phyloP scores from a whole-genome alignment of 805 yeast genomes.

The Blastobotrys attinorum region DNA sequence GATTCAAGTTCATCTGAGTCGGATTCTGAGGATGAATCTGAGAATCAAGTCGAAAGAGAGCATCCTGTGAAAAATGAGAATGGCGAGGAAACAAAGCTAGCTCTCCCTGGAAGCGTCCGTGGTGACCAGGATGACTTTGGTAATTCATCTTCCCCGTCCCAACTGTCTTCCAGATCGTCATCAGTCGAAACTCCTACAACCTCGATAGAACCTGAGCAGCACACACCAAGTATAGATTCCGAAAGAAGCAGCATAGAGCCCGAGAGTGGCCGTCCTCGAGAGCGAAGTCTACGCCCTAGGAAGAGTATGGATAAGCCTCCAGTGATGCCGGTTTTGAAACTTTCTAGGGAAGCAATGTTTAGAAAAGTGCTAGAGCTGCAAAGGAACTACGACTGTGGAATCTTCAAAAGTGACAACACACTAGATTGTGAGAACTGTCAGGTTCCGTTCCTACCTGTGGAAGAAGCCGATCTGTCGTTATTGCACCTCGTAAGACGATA shows the following conservation, averaged over 20 bases:
- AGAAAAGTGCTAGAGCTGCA: not conserved
- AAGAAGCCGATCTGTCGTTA: slow-evolving; percentile 9
- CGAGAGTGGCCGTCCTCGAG: not conserved
- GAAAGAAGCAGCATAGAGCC: not conserved
- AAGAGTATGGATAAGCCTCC: too few relatives aligned
- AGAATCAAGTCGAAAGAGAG: too few relatives aligned
- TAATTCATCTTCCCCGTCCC: too few relatives aligned
- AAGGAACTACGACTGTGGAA: slow-evolving; percentile 2
- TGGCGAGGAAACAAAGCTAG: too few relatives aligned
- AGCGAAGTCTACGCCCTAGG: not conserved
- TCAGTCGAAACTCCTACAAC: not conserved
- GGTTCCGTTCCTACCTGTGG: slow-evolving; percentile 8
- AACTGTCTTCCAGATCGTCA: not conserved
- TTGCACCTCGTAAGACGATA: slow-evolving; percentile 13
- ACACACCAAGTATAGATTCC: not conserved
- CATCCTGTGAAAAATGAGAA: too few relatives aligned
- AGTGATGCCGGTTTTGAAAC: not conserved
- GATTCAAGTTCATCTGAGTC: not conserved
- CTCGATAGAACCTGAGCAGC: not conserved
- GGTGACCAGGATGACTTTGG: too few relatives aligned
- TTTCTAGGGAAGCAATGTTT: not conserved
- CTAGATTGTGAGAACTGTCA: slow-evolving; percentile 16
- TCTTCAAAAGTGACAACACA: slow-evolving; percentile 3
- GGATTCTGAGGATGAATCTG: not conserved
- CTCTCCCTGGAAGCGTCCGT: too few relatives aligned